These are phyloP conservation scores for Rhizopogon sp. DNA, from an alignment of 768 basidiomycete genomes.

Conservation along the genomic window DNA sequence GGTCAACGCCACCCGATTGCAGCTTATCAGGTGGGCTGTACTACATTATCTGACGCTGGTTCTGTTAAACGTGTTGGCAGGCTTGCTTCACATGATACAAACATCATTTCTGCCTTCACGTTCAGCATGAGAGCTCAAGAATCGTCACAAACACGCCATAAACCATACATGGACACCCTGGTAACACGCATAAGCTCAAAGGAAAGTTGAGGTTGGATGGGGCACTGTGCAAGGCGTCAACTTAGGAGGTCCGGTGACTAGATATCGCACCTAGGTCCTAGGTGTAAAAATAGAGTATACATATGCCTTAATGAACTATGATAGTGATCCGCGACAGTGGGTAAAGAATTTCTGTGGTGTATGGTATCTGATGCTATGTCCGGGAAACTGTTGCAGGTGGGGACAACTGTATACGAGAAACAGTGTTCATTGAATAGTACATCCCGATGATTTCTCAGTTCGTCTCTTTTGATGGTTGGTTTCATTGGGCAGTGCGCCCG, in stretches of 20 bases:
- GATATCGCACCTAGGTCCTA: background rate
- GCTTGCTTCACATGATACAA: too few relatives aligned
- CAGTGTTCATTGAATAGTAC: conserved; percentile 19
- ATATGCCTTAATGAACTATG: background rate
- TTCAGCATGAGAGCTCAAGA: background rate
- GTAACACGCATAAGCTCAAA: too few relatives aligned
- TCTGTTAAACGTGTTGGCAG: too few relatives aligned
- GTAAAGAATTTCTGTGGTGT: background rate
- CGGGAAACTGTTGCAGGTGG: background rate
- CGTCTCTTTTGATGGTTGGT: conserved; percentile 23
- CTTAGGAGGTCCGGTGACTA: background rate
- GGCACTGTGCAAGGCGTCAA: background rate
- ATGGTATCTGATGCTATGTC: background rate
- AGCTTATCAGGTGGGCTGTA: too few relatives aligned
- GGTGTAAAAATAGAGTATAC: background rate
- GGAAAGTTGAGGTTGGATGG: background rate
- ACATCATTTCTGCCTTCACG: too few relatives aligned
- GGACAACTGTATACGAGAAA: background rate
- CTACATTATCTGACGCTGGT: too few relatives aligned
- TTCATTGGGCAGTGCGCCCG: conserved; percentile 7
- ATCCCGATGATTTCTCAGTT: conserved; percentile 20
- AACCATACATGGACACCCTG: background rate
- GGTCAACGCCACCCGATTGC: background rate
- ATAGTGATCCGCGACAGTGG: background rate
- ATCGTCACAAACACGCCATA: background rate